Base-by-base conservation (phyloP, 2,329 filamentous ascomycete genomes). In the Venturia pyrina region DNA sequence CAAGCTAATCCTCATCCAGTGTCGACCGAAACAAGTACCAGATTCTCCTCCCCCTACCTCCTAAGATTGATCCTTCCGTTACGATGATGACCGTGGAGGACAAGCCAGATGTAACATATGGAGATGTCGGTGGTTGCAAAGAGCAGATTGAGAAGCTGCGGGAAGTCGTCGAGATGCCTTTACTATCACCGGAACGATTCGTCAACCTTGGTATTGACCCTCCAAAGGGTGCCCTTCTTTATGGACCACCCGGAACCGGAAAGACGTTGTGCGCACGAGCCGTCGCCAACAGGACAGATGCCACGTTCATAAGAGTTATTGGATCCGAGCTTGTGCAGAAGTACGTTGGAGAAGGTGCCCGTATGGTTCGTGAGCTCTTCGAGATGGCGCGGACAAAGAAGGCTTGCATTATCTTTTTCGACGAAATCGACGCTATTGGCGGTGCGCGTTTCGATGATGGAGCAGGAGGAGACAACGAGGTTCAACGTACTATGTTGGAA, bases 21-120 rank as follows among this genome's bases (percentile, higher is more conserved):
- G 95, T 99, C 76, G 95, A 99, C 78, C 86, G 95, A 66, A 98
- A 96, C 82, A 99, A 99, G 83, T 99, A 99, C 79, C 95, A 99
- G 80, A 99, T 99, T 73, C 87, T 99, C 78, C 84, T 99, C 61
- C 95, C 95, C 44, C 81, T 99, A 65, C 95, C 95, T 56, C 95
- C 95, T 44, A 99, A 98, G 84, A 99, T 99, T 81, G 95, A 99
- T 75, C 93, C 95, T 65, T 96, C 91, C 71, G 95, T 99, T 70
- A 99, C 95, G 48, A 99, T 99, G 95, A 99, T 99, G 95, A 98
- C 95, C 63, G 95, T 99, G 69, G 95, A 99, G 82, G 95, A 99
- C 81, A 99, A 99, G 83, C 95, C 95, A 19, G 95, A 99, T 77
- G 95, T 99, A 68, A 99, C 95, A 69, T 99, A 99, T 73, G 95